A percentile compares a stretch with the other conserved stretches of the same genome.
These are phyloP conservation scores for Volutella citrinella DNA, from an alignment of 2,329 filamentous ascomycete genomes.

Conservation along the genomic window DNA sequence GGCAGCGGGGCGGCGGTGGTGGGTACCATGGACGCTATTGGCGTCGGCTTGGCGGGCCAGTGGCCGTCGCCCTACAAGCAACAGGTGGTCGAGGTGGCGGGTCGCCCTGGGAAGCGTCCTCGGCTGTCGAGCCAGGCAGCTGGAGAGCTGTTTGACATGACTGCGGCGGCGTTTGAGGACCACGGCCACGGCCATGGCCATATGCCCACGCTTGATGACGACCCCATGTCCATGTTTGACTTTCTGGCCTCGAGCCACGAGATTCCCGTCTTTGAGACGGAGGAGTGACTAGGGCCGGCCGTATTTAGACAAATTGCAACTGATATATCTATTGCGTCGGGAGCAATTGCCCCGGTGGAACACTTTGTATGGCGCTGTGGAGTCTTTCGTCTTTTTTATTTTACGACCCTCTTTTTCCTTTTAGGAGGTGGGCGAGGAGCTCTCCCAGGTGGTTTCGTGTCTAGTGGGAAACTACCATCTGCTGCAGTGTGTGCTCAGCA, in stretches of 20 bases:
- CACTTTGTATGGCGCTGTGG: too few species aligned
- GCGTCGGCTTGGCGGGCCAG: too few species aligned
- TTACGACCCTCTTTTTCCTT: too few species aligned
- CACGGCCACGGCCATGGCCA: slow-evolving; percentile 10
- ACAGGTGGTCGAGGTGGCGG: slow-evolving; percentile 14
- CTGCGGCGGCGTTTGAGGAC: slow-evolving; percentile 18
- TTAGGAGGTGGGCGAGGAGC: too few species aligned
- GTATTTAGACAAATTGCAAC: not conserved
- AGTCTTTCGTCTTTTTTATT: too few species aligned
- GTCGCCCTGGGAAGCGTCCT: slow-evolving; percentile 16
- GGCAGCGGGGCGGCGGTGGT: too few species aligned
- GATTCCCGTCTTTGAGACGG: slow-evolving; percentile 21
- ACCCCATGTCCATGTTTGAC: slow-evolving; percentile 22
- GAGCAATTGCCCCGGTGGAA: too few species aligned
- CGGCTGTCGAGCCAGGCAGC: slow-evolving; percentile 17
- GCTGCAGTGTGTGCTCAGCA: too few species aligned
- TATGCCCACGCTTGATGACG: slow-evolving; percentile 18
- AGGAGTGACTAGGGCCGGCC: slow-evolving; percentile 16
- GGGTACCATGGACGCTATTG: too few species aligned
- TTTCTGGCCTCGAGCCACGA: slow-evolving; percentile 19
- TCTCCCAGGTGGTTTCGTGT: too few species aligned
- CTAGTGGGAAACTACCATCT: too few species aligned
- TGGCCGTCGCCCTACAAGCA: slow-evolving; percentile 21
- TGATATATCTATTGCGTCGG: not conserved
- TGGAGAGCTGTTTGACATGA: slow-evolving; percentile 22